Percentiles rank a stretch among this genome's conserved stretches.
phyloP scores from a whole-genome alignment of 2,329 filamentous ascomycete species.

The Cercospora sp. region DNA sequence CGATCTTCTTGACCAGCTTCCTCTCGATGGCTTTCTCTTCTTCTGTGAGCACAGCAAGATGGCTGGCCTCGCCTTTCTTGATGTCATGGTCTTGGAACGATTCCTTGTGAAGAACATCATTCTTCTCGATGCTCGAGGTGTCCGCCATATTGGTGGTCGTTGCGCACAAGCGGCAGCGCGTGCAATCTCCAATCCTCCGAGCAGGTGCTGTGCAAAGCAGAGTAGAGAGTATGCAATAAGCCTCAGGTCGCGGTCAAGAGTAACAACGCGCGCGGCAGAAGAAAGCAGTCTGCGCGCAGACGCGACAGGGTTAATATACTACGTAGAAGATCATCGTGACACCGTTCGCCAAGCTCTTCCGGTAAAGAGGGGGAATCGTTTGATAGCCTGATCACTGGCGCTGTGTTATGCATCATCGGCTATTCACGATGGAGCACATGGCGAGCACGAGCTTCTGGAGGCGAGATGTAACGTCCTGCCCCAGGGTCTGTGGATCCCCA shows the following conservation, averaged over 20 bases:
- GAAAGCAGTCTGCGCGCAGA: neutral
- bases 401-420: slow-evolving; percentile 13
- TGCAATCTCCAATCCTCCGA: neutral
- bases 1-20: slow-evolving; percentile 68
- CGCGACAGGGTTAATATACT: slow-evolving; percentile 6
- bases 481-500: slow-evolving; percentile 4
- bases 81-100: slow-evolving; percentile 26
- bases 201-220: neutral
- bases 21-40: slow-evolving; percentile 49
- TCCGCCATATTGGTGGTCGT: neutral
- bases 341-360: slow-evolving; percentile 10
- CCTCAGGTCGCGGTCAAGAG: neutral
- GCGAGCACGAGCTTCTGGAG: slow-evolving; percentile 11
- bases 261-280: neutral
- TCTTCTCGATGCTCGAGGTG: slow-evolving; percentile 22
- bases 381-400: neutral
- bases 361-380: slow-evolving; percentile 20
- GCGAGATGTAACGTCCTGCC: slow-evolving; percentile 10
- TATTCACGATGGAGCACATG: slow-evolving; percentile 19
- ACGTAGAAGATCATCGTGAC: neutral
- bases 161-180: neutral
- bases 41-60: slow-evolving; percentile 32
- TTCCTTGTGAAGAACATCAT: slow-evolving; percentile 30
- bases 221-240: neutral
- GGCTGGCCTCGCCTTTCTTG: slow-evolving; percentile 28